Evolutionary conservation across 1,139 yeast genomes (phyloP), one percentile per base, ranked within the genome.

Genomic region (Blastobotrys petasosporus): DNA sequence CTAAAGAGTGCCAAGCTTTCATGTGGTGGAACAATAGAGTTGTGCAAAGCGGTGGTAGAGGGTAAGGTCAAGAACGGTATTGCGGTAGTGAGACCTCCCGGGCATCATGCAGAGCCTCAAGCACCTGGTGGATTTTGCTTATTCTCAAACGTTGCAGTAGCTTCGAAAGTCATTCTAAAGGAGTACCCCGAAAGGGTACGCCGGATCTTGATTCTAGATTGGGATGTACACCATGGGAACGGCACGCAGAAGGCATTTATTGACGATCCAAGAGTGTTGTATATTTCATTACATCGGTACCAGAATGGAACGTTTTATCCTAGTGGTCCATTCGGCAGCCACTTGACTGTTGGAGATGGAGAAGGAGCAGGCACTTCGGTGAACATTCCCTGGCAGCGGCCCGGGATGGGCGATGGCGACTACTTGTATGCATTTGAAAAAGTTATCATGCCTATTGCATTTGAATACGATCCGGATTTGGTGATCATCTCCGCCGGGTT

Each of bases 191-290:
- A 90, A 58, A 76, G 86, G 16, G 95, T 90, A 2, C 74, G 95
- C 49, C 79, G 77, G 57, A 86, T 94, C 37, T 80, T 87, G 48
- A 81, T 94, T 51, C 62, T 90, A 23, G 99, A 94, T 65, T 94
- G 99, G 99, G 97, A 90, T 66, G 87, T 90, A 41, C 98, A 92
- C 63, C 97, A 92, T 64, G 98, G 98, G 29, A 94, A 94, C 63
- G 99, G 99, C 38, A 94, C 99, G 1, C 98, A 94, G 65, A 82
- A 84, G 61, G 86, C 95, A 1, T 94, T 94, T 59, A 79, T 79
- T 57, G 77, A 85, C 53, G 97, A 92, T 61, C 95, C 95, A 23
- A 70, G 95, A 45, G 97, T 94, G 3, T 72, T 94, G 39, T 94
- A 92, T 64, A 80, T 92, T 41, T 90, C 97, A 0, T 65, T 92